Evolutionary conservation across 176 grass and related monocot species (phyloP).

Genomic region (Raddia guianensis): DNA sequence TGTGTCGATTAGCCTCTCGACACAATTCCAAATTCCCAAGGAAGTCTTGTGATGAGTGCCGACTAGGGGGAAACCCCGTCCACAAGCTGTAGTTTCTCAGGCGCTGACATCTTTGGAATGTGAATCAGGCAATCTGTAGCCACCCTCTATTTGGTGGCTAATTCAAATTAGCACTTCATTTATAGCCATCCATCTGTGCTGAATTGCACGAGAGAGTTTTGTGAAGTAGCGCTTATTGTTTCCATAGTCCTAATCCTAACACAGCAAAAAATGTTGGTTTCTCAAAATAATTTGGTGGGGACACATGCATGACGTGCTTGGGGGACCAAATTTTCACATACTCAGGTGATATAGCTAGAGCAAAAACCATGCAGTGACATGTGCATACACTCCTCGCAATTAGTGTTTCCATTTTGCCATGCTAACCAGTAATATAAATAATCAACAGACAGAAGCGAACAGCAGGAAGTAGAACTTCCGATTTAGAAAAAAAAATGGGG

Average conservation of each 20-base stretch:
- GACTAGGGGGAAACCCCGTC: too few species aligned
- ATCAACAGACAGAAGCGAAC: neutral
- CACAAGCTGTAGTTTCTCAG: too few species aligned
- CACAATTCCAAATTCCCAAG: too few species aligned
- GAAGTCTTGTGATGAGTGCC: too few species aligned
- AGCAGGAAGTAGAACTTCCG: neutral
- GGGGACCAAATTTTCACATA: neutral
- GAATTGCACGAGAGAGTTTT: neutral
- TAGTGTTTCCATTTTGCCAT: neutral
- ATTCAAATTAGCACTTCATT: conserved; percentile 19
- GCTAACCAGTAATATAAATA: conserved; percentile 11
- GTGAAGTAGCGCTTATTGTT: neutral
- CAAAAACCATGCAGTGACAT: neutral
- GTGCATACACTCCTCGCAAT: neutral
- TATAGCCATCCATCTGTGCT: conserved; percentile 1
- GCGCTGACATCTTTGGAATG: neutral
- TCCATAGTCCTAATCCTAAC: conserved; percentile 9
- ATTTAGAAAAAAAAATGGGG: neutral
- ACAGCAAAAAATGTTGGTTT: neutral
- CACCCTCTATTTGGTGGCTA: neutral
- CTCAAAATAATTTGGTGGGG: neutral
- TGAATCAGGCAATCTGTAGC: conserved; percentile 6
- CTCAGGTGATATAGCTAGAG: neutral
- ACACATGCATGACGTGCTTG: neutral
- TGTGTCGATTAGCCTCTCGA: too few species aligned